Percentiles rank a stretch among this genome's conserved stretches.
Evolutionary conservation across 345 rosid species (phyloP).

Genomic region (Arabis hirsuta): DNA sequence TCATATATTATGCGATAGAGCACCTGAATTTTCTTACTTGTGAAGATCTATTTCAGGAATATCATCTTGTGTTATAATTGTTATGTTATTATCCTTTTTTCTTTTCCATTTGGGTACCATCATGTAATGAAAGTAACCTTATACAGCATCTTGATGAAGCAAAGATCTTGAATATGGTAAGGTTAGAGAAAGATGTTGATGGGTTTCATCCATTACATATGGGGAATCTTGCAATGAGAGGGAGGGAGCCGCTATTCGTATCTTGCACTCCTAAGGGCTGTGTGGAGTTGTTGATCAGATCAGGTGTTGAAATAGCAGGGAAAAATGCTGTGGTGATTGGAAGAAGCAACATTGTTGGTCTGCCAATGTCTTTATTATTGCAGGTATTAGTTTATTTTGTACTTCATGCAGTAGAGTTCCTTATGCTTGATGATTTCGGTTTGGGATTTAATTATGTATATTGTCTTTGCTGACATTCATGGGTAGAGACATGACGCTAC

Average conservation of each 20-base stretch:
- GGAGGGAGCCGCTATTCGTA: conserved; percentile 83
- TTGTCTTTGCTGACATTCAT: conserved; percentile 38
- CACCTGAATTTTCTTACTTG: too few species aligned
- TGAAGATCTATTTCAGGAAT: not conserved
- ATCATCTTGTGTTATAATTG: not conserved
- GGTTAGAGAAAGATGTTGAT: conserved; percentile 86
- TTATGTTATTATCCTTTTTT: not conserved
- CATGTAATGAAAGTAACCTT: conserved; percentile 36
- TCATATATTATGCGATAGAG: too few species aligned
- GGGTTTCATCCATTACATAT: conserved; percentile 87
- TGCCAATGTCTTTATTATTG: conserved; percentile 78
- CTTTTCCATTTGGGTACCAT: not conserved
- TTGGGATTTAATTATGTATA: conserved; percentile 19
- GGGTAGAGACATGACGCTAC: conserved; percentile 93
- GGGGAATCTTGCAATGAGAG: conserved; percentile 94
- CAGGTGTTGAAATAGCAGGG: conserved; percentile 72
- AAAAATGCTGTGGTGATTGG: conserved; percentile 88
- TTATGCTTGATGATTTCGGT: not conserved
- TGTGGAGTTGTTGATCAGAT: conserved; percentile 77
- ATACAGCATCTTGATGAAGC: conserved; percentile 86
- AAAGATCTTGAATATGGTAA: conserved; percentile 67
- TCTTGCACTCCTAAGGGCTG: conserved; percentile 92
- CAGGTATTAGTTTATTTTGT: conserved; percentile 55
- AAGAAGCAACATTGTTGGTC: conserved; percentile 91
- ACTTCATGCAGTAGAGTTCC: not conserved